These are phyloP conservation scores for Cucumis hystrix DNA, from an alignment of 306 rosid species.

Conservation along the genomic window DNA sequence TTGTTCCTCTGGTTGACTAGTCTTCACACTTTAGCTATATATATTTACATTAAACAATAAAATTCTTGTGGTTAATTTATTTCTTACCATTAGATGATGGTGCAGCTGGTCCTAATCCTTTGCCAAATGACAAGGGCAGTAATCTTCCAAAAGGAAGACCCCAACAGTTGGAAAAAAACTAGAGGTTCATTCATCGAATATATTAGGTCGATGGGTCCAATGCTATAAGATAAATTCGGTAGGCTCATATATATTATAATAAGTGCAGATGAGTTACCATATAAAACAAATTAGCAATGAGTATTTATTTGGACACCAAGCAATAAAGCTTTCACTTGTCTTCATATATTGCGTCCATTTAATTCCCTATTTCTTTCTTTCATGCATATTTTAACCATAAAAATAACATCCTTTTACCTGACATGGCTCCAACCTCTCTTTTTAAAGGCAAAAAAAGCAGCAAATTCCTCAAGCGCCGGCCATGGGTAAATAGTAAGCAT, in stretches of 20 bases:
- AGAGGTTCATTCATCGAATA: background rate
- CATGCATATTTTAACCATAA: background rate
- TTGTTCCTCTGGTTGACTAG: too few relatives aligned
- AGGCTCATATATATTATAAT: background rate
- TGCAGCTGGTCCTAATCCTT: background rate
- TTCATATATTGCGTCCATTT: background rate
- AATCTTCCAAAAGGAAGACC: background rate
- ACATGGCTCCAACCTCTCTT: background rate
- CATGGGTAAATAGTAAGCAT: background rate
- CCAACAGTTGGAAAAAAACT: background rate
- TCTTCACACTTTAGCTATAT: background rate
- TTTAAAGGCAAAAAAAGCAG: background rate
- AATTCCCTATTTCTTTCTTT: background rate
- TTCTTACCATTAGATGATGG: background rate
- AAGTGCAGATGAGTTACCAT: background rate
- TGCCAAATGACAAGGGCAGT: background rate
- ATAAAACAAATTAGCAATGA: background rate
- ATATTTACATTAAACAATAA: background rate
- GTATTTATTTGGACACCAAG: background rate
- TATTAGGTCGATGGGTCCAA: background rate
- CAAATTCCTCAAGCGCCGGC: background rate
- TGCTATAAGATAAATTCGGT: background rate
- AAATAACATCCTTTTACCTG: background rate
- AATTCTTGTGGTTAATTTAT: background rate
- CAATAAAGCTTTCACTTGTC: slow-evolving; percentile 3